Conservation (phyloP, 2,329 filamentous ascomycete species). For the Fusarium odoratissimum region DNA sequence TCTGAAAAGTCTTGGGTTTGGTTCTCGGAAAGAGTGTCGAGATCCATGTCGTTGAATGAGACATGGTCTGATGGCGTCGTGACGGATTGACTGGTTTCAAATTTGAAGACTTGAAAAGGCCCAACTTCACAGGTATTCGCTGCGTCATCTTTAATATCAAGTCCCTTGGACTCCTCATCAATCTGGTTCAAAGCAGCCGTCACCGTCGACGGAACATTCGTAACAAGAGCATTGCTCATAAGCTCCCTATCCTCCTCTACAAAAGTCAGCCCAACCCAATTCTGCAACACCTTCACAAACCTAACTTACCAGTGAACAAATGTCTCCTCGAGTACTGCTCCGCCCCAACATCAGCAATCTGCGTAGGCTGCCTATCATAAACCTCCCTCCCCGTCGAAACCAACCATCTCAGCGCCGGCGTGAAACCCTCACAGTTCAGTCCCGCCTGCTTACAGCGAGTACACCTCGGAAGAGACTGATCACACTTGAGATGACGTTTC, state of each 20-base stretch:
- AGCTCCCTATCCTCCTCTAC: slow-evolving; percentile 26
- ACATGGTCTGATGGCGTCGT: slow-evolving; percentile 20
- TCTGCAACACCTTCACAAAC: no score
- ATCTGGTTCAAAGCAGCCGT: slow-evolving; percentile 32
- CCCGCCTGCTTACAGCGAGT: slow-evolving; percentile 33
- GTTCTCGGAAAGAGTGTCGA: slow-evolving; percentile 15
- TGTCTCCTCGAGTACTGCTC: slow-evolving; percentile 37
- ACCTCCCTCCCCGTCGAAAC: slow-evolving; percentile 34
- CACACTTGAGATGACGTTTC: slow-evolving; percentile 41
- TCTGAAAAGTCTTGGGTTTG: slow-evolving; percentile 15
- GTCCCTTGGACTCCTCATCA: slow-evolving; percentile 31
- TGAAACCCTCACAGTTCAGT: slow-evolving; percentile 34
- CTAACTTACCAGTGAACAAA: slow-evolving; percentile 29
- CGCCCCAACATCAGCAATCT: slow-evolving; percentile 10
- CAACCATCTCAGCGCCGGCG: slow-evolving; percentile 34
- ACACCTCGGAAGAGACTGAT: slow-evolving; percentile 31
- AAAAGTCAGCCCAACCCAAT: no score
- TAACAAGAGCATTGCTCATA: slow-evolving; percentile 33
- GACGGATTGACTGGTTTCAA: slow-evolving; percentile 2
- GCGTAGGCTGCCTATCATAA: slow-evolving; percentile 26
- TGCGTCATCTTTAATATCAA: slow-evolving; percentile 3
- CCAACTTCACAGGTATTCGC: slow-evolving; percentile 13
- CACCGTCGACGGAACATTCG: slow-evolving; percentile 23
- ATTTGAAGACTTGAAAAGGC: slow-evolving; percentile 36
- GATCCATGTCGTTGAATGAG: slow-evolving; percentile 18